These are phyloP conservation scores for Blastobotrys chiropterorum DNA, from an alignment of 805 yeast species.

Conservation along the genomic window DNA sequence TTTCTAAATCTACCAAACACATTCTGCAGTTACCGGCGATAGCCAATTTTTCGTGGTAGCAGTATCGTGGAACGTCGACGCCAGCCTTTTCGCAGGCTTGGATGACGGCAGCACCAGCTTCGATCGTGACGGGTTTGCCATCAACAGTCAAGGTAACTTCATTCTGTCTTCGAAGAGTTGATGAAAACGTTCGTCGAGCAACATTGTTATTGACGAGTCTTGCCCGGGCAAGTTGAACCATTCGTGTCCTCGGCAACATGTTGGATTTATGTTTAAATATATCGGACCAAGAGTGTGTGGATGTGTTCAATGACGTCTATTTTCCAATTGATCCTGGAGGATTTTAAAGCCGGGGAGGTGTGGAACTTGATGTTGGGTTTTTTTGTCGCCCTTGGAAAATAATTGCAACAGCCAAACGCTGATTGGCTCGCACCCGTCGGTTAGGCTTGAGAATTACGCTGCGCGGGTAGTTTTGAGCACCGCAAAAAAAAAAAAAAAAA, in stretches of 20 bases:
- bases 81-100: slow-evolving; percentile 93
- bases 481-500: neutral
- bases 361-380: neutral
- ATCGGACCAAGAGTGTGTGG: neutral
- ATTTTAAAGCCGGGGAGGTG: neutral
- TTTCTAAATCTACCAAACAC: slow-evolving; percentile 86
- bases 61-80: slow-evolving; percentile 79
- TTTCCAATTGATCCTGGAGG: neutral
- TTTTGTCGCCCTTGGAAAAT: neutral
- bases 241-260: slow-evolving; percentile 1
- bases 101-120: slow-evolving; percentile 80
- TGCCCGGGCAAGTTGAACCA: neutral
- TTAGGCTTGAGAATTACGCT: neutral
- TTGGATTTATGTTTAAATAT: neutral
- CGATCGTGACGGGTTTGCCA: slow-evolving; percentile 69
- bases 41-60: slow-evolving; percentile 86
- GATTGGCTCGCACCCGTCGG: neutral
- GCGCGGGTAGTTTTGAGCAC: neutral
- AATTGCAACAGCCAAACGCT: neutral
- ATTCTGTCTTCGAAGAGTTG: slow-evolving; percentile 34
- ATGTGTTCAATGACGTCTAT: neutral
- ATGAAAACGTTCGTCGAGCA: slow-evolving; percentile 28
- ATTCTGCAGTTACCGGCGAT: slow-evolving; percentile 91
- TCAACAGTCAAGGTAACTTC: slow-evolving; percentile 57
- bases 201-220: neutral